Evolutionary conservation across 495 filamentous ascomycete genomes (phyloP), one percentile per base, ranked within the genome.

Genomic region (Lindgomyces ingoldianus): DNA sequence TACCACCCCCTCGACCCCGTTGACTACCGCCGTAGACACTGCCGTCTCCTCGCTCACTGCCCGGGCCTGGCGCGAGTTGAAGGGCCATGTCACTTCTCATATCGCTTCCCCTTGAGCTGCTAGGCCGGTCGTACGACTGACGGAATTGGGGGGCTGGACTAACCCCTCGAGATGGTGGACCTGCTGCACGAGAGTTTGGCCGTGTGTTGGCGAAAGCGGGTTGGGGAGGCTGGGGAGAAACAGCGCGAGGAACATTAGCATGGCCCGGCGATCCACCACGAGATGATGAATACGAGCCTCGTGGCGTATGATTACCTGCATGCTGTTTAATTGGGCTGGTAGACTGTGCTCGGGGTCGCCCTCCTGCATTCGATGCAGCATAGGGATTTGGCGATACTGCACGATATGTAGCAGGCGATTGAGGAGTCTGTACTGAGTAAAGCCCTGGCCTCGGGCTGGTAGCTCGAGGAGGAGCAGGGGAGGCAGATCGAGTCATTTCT

Each of bases 51-150:
- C 83, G 79, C 47, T 77, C 74, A 19, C 71, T 68, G 9, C 60
- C 67, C 0, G 72, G 73, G 14, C 64, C 60, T 1, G 81, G 81
- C 16, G 91, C 90, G 30, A 96, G 82, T 77, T 93, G 89, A 61
- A 94, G 78, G 42, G 91, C 89, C 89, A 93, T 93, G 33, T 87
- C 87, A 25, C 80, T 71, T 25, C 68, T 89, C 89, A 93, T 93
- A 33, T 87, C 87, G 25, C 80, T 71, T 25, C 68, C 70, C 49
- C 77, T 66, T 59, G 87, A 84, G 72, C 88, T 90, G 6, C 78
- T 79, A 29, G 87, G 87, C 45, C 89, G 83, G 47, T 82, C 77
- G 58, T 88, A 82, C 49, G 59, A 63, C 51, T 71, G 64, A 27
- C 48, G 64, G 61, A 70, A 72, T 18, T 66, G 57, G 4, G 70